These are phyloP conservation scores for Triticum aestivum DNA, from an alignment of 176 grass and related monocot species.

Conservation along the genomic window IWGSC_CS_RefSeq_v2.1 NC_057813.1:710876101-710876600, in stretches of 20 bases:
- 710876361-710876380: slow-evolving; percentile 76
- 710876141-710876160: neutral
- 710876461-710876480: slow-evolving; percentile 90
- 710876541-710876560: neutral
- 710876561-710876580: neutral
- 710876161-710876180: neutral
- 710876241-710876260: slow-evolving; percentile 59
- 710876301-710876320: slow-evolving; percentile 69
- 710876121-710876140: neutral
- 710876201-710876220: neutral
- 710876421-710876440: slow-evolving; percentile 96
- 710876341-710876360: slow-evolving; percentile 89
- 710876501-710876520: neutral
- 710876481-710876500: slow-evolving; percentile 24
- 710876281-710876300: slow-evolving; percentile 91
- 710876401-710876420: slow-evolving; percentile 69
- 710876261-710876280: slow-evolving; percentile 96
- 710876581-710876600: neutral
- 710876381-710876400: slow-evolving; percentile 88
- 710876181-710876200: neutral
- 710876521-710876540: neutral
- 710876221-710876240: slow-evolving; percentile 9
- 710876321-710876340: slow-evolving; percentile 84
- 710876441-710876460: slow-evolving; percentile 91
- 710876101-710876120: neutral